phyloP scores from a whole-genome alignment of 225 moss, liverwort and hornwort species.

The Thuidium tamariscinum region DNA sequence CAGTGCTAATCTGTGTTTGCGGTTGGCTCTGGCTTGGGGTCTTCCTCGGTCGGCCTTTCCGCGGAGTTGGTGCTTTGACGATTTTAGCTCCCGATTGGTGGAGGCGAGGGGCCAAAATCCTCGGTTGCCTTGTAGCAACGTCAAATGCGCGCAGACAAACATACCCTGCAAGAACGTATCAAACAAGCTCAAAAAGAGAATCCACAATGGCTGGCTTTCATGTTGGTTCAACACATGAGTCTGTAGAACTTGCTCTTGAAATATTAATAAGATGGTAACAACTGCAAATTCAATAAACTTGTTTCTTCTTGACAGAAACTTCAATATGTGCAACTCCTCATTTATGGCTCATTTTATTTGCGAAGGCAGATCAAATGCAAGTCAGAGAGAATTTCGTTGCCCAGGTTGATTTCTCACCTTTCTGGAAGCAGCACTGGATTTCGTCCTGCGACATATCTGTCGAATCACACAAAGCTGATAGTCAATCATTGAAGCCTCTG shows the following conservation, averaged over 20 bases:
- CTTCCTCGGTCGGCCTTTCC: conserved; percentile 1
- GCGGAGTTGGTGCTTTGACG: conserved; percentile 9
- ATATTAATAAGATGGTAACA: background rate
- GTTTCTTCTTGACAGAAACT: background rate
- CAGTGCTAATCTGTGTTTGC: background rate
- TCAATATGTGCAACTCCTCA: background rate
- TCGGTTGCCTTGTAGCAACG: conserved; percentile 24
- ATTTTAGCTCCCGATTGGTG: conserved; percentile 44
- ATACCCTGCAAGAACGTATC: conserved; percentile 10
- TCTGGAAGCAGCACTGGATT: conserved; percentile 53
- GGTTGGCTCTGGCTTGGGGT: background rate
- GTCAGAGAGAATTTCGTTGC: background rate
- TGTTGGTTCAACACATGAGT: background rate
- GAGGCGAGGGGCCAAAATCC: conserved; percentile 28
- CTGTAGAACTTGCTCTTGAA: background rate
- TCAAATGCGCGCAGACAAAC: conserved; percentile 48
- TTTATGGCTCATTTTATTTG: background rate
- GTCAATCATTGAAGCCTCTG: background rate
- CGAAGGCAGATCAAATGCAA: background rate
- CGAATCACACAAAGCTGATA: background rate
- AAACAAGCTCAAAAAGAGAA: background rate
- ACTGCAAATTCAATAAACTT: background rate
- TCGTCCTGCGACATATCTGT: conserved; percentile 54
- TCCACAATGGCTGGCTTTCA: background rate
- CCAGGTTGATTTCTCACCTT: conserved; percentile 1